Conservation (phyloP, 768 basidiomycete species). For the Boletellus sp. region DNA sequence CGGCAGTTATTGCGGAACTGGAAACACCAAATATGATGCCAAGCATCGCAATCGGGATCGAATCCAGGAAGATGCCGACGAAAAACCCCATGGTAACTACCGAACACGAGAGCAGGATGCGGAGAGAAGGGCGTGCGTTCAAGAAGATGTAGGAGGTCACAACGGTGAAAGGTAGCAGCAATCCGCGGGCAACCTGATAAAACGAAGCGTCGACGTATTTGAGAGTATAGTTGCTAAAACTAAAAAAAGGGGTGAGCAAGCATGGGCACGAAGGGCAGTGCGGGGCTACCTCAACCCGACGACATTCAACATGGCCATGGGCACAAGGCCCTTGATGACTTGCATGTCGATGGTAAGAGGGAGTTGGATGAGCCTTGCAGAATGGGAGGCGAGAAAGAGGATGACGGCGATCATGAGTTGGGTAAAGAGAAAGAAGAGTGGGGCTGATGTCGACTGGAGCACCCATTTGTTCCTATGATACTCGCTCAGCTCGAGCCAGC, state of each 20-base stretch:
- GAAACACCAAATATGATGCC: constrained; percentile 81
- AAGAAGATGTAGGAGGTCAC: constrained; percentile 79
- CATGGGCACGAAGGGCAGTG: background rate
- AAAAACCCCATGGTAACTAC: constrained; percentile 93
- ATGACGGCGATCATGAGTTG: constrained; percentile 79
- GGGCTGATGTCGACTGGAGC: constrained; percentile 64
- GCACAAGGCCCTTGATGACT: constrained; percentile 67
- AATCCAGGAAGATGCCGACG: constrained; percentile 79
- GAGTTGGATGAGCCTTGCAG: constrained; percentile 61
- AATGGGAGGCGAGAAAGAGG: constrained; percentile 64
- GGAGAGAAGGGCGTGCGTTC: constrained; percentile 68
- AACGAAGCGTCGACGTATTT: constrained; percentile 95
- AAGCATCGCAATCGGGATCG: constrained; percentile 49
- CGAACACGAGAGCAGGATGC: constrained; percentile 69
- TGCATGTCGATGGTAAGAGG: constrained; percentile 61
- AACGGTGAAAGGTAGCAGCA: constrained; percentile 93
- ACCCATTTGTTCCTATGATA: constrained; percentile 84
- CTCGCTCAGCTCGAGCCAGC: constrained; percentile 9
- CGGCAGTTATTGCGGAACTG: constrained; percentile 81
- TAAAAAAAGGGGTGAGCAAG: constrained; percentile 28
- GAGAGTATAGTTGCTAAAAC: constrained; percentile 86
- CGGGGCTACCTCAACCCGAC: constrained; percentile 73
- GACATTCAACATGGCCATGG: constrained; percentile 76
- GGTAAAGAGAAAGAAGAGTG: constrained; percentile 82
- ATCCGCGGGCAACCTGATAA: constrained; percentile 92